Percentiles rank a stretch among this genome's conserved stretches.
phyloP scores from a whole-genome alignment of 2,329 filamentous ascomycete genomes.

The Didymella glomerata region DNA sequence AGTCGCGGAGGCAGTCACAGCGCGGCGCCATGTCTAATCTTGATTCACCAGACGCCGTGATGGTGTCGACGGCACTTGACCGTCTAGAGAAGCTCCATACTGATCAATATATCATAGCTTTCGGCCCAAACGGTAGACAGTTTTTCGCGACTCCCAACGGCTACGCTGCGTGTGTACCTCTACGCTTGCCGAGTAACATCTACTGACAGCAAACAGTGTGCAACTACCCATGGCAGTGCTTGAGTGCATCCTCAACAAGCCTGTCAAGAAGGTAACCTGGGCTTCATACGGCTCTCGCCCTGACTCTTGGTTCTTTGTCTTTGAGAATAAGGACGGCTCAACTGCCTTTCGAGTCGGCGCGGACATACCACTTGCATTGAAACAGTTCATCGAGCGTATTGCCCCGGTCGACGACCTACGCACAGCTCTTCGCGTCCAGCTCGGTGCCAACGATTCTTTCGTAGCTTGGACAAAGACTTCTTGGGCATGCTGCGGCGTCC shows the following conservation, averaged over 20 bases:
- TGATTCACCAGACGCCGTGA: not conserved
- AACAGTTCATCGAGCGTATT: slow-evolving; percentile 18
- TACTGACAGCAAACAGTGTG: slow-evolving; percentile 17
- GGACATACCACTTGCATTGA: slow-evolving; percentile 19
- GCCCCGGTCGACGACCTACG: not conserved
- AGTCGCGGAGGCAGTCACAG: not conserved
- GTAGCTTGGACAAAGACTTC: slow-evolving; percentile 31
- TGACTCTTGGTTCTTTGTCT: slow-evolving; percentile 42
- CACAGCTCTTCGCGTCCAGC: slow-evolving; percentile 34
- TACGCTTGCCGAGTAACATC: not conserved
- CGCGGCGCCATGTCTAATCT: not conserved
- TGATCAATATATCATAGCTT: slow-evolving; percentile 40
- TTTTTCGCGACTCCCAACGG: slow-evolving; percentile 42
- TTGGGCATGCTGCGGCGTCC: slow-evolving; percentile 33
- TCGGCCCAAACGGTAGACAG: slow-evolving; percentile 32
- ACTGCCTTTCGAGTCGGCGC: slow-evolving; percentile 22
- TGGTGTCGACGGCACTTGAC: slow-evolving; percentile 20
- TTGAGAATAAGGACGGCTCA: slow-evolving; percentile 26
- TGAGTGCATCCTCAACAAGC: slow-evolving; percentile 8
- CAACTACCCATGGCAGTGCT: slow-evolving; percentile 32
- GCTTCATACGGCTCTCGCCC: slow-evolving; percentile 36
- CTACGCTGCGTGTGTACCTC: slow-evolving; percentile 34
- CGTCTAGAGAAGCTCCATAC: slow-evolving; percentile 26
- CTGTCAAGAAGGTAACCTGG: slow-evolving; percentile 32
- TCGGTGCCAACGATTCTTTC: slow-evolving; percentile 36